Conservation (phyloP, 1,284 basidiomycete genomes). For the Rhodofomes roseus region DNA sequence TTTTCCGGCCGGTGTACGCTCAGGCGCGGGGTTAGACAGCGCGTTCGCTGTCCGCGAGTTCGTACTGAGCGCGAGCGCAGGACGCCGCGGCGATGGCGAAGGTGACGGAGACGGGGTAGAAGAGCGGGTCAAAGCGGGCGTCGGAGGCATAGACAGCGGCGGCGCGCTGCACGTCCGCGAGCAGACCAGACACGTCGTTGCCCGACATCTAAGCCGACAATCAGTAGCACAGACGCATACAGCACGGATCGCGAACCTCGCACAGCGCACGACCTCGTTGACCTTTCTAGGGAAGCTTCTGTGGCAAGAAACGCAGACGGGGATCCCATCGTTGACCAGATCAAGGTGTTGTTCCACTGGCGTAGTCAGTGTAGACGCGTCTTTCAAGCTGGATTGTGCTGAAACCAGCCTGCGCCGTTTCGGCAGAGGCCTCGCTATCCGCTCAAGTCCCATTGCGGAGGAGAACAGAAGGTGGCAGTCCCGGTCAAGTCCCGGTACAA, state of each 20-base stretch:
- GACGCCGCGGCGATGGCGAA: slow-evolving; percentile 9
- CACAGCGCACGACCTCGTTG: slow-evolving; percentile 15
- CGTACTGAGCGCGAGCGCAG: slow-evolving; percentile 13
- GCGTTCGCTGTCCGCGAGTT: slow-evolving; percentile 5
- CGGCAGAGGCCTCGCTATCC: not conserved
- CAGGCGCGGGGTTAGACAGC: not conserved
- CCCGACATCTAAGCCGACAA: slow-evolving; percentile 22
- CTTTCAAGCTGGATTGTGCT: not conserved
- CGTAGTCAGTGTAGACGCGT: not conserved
- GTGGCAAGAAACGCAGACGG: slow-evolving; percentile 19
- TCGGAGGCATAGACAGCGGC: slow-evolving; percentile 22
- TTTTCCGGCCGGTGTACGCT: slow-evolving; percentile 6
- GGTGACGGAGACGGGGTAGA: slow-evolving; percentile 15
- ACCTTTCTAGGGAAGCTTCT: slow-evolving; percentile 11
- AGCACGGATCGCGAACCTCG: slow-evolving; percentile 12
- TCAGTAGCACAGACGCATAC: not conserved
- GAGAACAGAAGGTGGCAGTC: not conserved
- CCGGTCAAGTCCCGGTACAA: too few relatives aligned
- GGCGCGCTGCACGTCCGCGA: slow-evolving; percentile 28
- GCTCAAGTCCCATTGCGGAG: not conserved
- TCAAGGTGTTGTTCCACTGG: not conserved
- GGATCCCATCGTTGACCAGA: not conserved
- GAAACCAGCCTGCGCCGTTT: slow-evolving; percentile 1
- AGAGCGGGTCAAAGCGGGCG: slow-evolving; percentile 22
- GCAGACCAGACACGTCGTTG: slow-evolving; percentile 30